Base-by-base conservation (phyloP, 768 basidiomycete species). In the Auriscalpium orientale region DNA sequence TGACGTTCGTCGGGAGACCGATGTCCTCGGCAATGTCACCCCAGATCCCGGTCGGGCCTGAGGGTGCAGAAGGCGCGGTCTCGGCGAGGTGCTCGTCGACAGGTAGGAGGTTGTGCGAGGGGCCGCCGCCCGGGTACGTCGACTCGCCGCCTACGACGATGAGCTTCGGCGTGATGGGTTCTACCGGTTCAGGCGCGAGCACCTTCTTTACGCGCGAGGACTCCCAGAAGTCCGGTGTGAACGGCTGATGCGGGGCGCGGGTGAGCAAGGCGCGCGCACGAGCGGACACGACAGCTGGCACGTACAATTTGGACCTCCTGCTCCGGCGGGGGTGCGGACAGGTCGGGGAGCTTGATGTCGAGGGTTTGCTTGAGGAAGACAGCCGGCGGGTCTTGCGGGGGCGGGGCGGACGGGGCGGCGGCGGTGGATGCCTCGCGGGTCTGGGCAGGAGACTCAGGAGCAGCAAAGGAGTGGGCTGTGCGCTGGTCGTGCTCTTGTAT, bases 291-390 rank as follows among this genome's bases (percentile, higher is more conserved):
- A 52, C 4, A 28, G 16, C n/a, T n/a, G n/a, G 37, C 34, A 77
- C 85, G 56, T 64, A 91, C 89, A 53, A 86, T 77, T 69, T 84
- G 81, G 33, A 81, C 73, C 20, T 76, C 75, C 5, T 67, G 60
- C 51, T 74, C 72, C 2, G 74, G 72, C 34, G 67, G 68, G 8
- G 76, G 76, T 21, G 70, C 68, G 20, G 78, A 73, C 15, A 79
- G 65, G 58, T 85, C 76, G 20, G 89, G 89, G 45, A 91, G 65
- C 49, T 70, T 73, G 62, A 87, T 67, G 58, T 76, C 74, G 60
- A 81, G 64, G 55, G 76, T 77, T 54, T 46, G 46, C 58, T 49
- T 54, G 66, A 51, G 48, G 62, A 62, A 16, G 71, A 68, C 43
- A 66, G 66, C 63, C 49, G 66, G 60, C 47, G 66, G 57, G 45